These are phyloP conservation scores for Trichosporon inkin DNA, from an alignment of 1,284 basidiomycete genomes.

Conservation along the genomic window DNA sequence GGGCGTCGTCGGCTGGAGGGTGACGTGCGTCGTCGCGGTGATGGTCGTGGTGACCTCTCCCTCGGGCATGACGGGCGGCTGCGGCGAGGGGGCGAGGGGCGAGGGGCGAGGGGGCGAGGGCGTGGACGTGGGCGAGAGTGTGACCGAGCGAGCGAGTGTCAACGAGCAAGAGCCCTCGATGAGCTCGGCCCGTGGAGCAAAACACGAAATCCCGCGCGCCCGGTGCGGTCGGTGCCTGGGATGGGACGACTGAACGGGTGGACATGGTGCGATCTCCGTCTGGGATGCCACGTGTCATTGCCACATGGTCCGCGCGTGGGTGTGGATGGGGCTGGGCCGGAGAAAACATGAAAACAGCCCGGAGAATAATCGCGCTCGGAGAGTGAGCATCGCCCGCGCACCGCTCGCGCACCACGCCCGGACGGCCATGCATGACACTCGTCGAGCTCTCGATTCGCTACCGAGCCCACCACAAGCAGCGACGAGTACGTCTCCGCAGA, in stretches of 20 bases:
- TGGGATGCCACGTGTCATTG: too few species aligned
- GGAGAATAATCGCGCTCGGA: background rate
- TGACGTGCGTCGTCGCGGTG: constrained; percentile 44
- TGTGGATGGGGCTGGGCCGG: background rate
- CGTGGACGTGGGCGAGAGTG: background rate
- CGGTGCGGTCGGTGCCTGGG: background rate
- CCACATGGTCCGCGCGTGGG: background rate
- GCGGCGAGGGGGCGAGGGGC: background rate
- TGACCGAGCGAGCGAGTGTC: background rate
- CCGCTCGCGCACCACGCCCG: background rate
- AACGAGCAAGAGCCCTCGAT: background rate
- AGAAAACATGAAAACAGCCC: background rate
- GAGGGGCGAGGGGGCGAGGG: background rate
- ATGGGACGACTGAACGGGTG: background rate
- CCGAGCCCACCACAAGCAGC: background rate
- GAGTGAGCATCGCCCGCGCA: background rate
- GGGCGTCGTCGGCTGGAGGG: constrained; percentile 37
- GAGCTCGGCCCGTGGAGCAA: background rate
- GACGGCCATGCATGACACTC: background rate
- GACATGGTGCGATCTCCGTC: too few species aligned
- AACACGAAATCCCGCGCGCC: background rate
- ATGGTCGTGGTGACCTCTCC: constrained; percentile 39
- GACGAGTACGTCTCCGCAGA: background rate
- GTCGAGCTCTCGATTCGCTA: constrained; percentile 4
- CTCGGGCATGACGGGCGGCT: background rate